Conservation (phyloP, 371 early-diverging fungal species). For the Mortierella sp. region DNA sequence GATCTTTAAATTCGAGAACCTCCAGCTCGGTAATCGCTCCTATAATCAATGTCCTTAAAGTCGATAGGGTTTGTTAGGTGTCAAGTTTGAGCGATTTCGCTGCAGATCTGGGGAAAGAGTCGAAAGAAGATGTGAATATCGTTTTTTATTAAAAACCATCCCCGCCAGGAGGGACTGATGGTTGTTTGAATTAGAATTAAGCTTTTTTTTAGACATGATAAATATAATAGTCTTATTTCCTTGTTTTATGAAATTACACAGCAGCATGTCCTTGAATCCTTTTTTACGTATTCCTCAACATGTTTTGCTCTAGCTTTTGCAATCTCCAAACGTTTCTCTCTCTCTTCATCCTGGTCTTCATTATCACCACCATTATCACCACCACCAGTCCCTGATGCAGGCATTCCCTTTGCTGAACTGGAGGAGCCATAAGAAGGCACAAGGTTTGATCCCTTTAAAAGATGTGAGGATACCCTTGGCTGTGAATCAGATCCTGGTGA, state of each 20-base stretch:
- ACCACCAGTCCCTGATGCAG: neutral
- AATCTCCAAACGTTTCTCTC: conserved; percentile 29
- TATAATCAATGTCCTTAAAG: no score
- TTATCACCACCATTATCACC: neutral
- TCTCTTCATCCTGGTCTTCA: conserved; percentile 14
- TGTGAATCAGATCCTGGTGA: neutral
- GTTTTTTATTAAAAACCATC: no score
- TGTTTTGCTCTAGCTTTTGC: conserved; percentile 40
- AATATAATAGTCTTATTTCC: no score
- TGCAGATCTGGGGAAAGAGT: no score
- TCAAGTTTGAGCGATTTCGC: no score
- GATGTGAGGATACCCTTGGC: neutral
- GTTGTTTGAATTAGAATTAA: neutral
- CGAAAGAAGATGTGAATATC: neutral
- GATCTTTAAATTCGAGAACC: no score
- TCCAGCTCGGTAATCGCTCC: no score
- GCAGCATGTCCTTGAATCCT: conserved; percentile 25
- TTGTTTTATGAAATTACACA: conserved; percentile 26
- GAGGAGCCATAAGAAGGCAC: conserved; percentile 6
- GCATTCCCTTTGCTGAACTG: neutral
- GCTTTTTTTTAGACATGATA: no score
- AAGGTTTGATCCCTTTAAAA: neutral
- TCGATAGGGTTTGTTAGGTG: no score
- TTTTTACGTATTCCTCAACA: conserved; percentile 22
- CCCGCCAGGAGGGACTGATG: neutral